These are phyloP conservation scores for Fusarium floridanum DNA, from an alignment of 2,329 filamentous ascomycete genomes.

Conservation along the genomic window DNA sequence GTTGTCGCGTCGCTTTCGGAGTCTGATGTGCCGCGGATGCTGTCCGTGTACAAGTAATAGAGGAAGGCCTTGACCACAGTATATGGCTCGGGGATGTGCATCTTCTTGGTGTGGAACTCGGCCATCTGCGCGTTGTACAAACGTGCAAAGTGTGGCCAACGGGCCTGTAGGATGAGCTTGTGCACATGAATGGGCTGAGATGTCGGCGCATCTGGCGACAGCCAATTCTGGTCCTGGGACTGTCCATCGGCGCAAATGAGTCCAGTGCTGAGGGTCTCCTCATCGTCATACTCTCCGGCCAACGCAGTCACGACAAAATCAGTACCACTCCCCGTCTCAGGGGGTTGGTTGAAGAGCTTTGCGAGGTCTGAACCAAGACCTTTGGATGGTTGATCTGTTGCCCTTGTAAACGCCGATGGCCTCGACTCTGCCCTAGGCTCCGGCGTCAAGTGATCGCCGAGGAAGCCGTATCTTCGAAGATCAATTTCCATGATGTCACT, in stretches of 20 bases:
- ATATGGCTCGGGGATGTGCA: conserved; percentile 98
- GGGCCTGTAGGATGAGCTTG: conserved; percentile 90
- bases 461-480: conserved; percentile 88
- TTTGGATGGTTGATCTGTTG: conserved; percentile 68
- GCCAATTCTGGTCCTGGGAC: conserved; percentile 65
- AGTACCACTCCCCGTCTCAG: conserved; percentile 85
- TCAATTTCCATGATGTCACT: conserved; percentile 95
- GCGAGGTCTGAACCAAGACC: conserved; percentile 88
- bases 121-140: conserved; percentile 95
- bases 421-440: conserved; percentile 66
- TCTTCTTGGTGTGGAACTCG: conserved; percentile 95
- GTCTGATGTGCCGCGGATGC: conserved; percentile 72
- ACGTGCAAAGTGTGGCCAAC: conserved; percentile 96
- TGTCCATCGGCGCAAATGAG: conserved; percentile 61
- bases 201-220: conserved; percentile 72
- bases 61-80: conserved; percentile 94
- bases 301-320: conserved; percentile 94
- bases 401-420: conserved; percentile 61
- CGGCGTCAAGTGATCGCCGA: conserved; percentile 80
- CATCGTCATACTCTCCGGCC: conserved; percentile 79
- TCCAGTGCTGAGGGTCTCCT: conserved; percentile 69
- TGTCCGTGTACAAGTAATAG: conserved; percentile 97
- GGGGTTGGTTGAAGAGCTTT: conserved; percentile 86
- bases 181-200: conserved; percentile 94
- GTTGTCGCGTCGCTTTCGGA: conserved; percentile 78